Percentiles rank a stretch among this genome's conserved stretches.
Conservation (phyloP, 805 yeast genomes). For the Komagataella pseudopastoris region DNA sequence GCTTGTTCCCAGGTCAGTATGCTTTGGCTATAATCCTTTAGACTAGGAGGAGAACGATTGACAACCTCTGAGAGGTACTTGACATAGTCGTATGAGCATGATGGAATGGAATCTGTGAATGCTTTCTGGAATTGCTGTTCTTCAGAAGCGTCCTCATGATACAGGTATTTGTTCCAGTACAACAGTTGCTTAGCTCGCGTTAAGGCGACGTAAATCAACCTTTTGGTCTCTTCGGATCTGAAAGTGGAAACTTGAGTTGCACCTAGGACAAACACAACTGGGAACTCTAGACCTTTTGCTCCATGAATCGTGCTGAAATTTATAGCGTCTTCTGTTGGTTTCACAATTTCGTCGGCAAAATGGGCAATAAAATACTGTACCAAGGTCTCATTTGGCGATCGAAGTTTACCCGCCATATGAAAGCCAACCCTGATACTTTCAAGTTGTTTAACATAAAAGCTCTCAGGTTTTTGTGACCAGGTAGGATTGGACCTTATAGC, state of each 20-base stretch:
- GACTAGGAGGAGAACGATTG: conserved; percentile 1
- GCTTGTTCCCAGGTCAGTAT: not conserved
- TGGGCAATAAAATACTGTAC: conserved; percentile 25
- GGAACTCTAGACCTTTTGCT: conserved; percentile 65
- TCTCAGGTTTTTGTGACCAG: not conserved
- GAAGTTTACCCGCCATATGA: conserved; percentile 4
- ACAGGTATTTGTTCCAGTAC: conserved; percentile 17
- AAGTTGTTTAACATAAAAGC: not conserved
- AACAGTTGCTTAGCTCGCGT: conserved; percentile 45
- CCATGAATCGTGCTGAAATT: conserved; percentile 60
- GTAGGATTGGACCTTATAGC: not conserved
- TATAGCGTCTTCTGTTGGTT: conserved; percentile 11
- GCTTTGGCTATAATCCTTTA: conserved; percentile 1
- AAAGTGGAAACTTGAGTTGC: conserved; percentile 8
- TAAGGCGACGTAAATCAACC: conserved; percentile 48
- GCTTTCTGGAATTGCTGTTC: not conserved
- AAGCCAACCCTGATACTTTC: not conserved
- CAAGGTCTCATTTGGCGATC: conserved; percentile 16
- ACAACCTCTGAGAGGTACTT: conserved; percentile 1
- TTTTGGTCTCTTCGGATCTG: conserved; percentile 17
- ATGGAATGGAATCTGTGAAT: not conserved
- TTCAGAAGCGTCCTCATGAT: not conserved
- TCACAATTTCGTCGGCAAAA: conserved; percentile 20
- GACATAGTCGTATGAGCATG: not conserved
- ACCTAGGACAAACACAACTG: conserved; percentile 41